phyloP scores from a whole-genome alignment of 2,329 filamentous ascomycete species.

The Sarocladium brachiariae region DNA sequence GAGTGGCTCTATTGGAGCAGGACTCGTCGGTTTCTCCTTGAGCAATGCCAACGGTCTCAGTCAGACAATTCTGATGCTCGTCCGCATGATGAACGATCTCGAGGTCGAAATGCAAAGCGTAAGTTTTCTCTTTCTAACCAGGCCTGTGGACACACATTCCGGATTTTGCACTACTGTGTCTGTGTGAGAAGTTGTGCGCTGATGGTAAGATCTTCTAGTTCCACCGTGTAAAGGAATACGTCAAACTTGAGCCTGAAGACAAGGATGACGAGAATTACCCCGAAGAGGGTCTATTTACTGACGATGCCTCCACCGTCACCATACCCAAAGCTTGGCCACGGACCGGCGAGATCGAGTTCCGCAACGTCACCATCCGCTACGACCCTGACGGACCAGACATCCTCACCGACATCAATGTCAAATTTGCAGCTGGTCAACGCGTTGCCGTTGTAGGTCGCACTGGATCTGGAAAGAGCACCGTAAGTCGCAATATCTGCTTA shows the following conservation, averaged over 20 bases:
- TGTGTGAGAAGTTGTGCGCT: constrained; percentile 11
- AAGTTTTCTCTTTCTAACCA: constrained; percentile 17
- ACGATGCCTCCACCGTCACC: constrained; percentile 25
- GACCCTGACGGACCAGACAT: constrained; percentile 39
- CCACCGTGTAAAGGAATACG: constrained; percentile 43
- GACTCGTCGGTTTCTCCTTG: constrained; percentile 37
- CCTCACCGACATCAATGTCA: constrained; percentile 42
- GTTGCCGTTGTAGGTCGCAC: constrained; percentile 78
- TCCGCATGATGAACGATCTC: constrained; percentile 48
- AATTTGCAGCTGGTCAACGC: constrained; percentile 59
- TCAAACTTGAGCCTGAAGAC: constrained; percentile 37
- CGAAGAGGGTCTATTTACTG: constrained; percentile 31
- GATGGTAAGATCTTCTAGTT: constrained; percentile 25
- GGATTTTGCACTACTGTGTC: too few species aligned
- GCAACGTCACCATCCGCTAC: constrained; percentile 44
- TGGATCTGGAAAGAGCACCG: constrained; percentile 75
- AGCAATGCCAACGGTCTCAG: constrained; percentile 49
- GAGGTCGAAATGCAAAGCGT: constrained; percentile 51
- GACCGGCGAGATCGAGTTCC: constrained; percentile 42
- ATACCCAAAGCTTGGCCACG: constrained; percentile 39
- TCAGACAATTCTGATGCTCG: constrained; percentile 42
- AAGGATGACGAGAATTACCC: constrained; percentile 33
- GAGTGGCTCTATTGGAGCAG: constrained; percentile 32
- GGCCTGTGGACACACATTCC: too few species aligned
- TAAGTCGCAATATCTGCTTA: constrained; percentile 31